Base-by-base conservation (phyloP, 768 basidiomycete genomes). In the Hypholoma sublateritium region DNA sequence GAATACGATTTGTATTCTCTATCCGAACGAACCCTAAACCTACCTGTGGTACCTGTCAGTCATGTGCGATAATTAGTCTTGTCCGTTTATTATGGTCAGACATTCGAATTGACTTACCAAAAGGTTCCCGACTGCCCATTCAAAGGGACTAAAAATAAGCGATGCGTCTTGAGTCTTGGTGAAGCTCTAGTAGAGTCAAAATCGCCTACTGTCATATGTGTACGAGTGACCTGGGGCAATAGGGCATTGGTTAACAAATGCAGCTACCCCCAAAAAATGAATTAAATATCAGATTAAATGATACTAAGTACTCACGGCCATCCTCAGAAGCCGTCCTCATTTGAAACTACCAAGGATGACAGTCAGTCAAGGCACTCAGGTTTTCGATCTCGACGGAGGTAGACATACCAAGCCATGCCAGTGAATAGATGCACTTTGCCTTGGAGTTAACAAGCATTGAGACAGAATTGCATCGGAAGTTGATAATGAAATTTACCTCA, bases 251-350 rank as follows among this genome's bases (percentile, higher is more conserved):
- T 63, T 67, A 11, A 70, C 69, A 43, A 64, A 66, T 5, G 70
- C 63, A 12, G 72, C 60, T 36, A 59, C 55, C 37, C 62, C 51
- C 52, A 64, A 62, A 39, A 70, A 63, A 19, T 62, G 67, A 46
- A 66, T 24, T 64, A 57, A 53, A 62, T 9, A 3, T 12, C 11
- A 2, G 21, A 32, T 32, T 32, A 9, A 9, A 32, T 32, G 13
- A 42, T 7, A 17, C 8, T 14, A 14, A 35, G 2, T 0, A 62
- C 65, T 48, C 59, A 67, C 71, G 69, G 6, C 81, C 82, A 47
- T 83, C 82, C 47, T 77, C 79, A 34, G 74, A 69, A 4, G 75
- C 76, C 5, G 77, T 76, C 35, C 72, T 66, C 46, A 72, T 65
- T 67, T 82, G 81, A 63, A 77, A 77, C 68, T 70, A 39, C 28